Conservation (phyloP, 1,284 basidiomycete species). For the Moniliella sp. region DNA sequence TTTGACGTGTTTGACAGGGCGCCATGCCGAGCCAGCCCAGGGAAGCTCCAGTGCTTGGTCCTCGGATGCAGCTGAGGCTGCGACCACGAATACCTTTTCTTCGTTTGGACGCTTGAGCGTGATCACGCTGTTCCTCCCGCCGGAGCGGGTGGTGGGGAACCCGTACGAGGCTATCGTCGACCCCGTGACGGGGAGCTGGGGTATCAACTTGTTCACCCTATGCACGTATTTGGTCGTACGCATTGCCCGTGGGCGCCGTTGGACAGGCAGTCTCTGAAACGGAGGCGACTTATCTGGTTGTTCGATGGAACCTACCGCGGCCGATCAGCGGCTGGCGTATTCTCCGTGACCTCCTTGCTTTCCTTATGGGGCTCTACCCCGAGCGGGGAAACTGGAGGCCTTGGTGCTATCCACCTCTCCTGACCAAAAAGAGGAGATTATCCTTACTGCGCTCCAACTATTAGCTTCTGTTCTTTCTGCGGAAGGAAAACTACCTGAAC, state of each 20-base stretch:
- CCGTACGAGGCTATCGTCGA: slow-evolving; percentile 49
- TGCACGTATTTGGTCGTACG: slow-evolving; percentile 53
- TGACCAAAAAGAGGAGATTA: no score
- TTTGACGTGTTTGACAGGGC: slow-evolving; percentile 50
- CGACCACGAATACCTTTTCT: slow-evolving; percentile 43
- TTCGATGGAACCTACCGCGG: slow-evolving; percentile 56
- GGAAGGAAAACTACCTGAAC: no score
- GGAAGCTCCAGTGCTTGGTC: slow-evolving; percentile 3
- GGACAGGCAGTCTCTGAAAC: slow-evolving; percentile 48
- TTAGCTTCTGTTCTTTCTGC: slow-evolving; percentile 53
- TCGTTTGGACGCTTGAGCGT: slow-evolving; percentile 51
- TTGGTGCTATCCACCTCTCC: no score
- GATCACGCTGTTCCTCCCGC: slow-evolving; percentile 52
- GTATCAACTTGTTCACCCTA: slow-evolving; percentile 47
- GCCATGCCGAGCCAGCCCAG: neutral
- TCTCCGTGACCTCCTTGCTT: slow-evolving; percentile 53
- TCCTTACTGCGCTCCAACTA: slow-evolving; percentile 47
- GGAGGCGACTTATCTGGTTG: slow-evolving; percentile 47
- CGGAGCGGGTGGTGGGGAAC: slow-evolving; percentile 41
- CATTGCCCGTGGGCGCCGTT: slow-evolving; percentile 45
- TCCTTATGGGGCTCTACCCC: slow-evolving; percentile 43
- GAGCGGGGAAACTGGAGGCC: no score
- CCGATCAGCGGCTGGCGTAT: slow-evolving; percentile 53
- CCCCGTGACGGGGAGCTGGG: slow-evolving; percentile 41
- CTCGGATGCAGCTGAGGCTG: slow-evolving; percentile 38